Evolutionary conservation across 2,329 filamentous ascomycete species (phyloP).

Genomic region (Nemania sp.): DNA sequence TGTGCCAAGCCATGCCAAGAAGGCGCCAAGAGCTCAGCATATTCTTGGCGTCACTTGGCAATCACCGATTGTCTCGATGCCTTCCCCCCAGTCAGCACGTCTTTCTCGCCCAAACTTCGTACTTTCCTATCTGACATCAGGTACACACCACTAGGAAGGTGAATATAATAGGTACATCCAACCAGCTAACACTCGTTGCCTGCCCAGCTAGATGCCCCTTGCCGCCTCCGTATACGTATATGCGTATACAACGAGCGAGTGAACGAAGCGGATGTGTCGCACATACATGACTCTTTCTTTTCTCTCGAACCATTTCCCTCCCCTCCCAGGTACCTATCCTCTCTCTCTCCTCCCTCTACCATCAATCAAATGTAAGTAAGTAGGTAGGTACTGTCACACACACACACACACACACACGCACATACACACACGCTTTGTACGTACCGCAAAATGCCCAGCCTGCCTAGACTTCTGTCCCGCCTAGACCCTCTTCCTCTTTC

Average conservation of each 20-base stretch:
- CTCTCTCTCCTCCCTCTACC: neutral
- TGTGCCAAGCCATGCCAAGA: slow-evolving; percentile 49
- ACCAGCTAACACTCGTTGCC: too few species aligned
- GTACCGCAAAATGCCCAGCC: slow-evolving; percentile 9
- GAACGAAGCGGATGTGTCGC: slow-evolving; percentile 7
- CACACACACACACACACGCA: neutral
- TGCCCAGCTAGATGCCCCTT: neutral
- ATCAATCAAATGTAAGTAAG: neutral
- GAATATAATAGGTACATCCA: too few species aligned
- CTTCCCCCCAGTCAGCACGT: neutral
- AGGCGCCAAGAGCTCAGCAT: slow-evolving; percentile 41
- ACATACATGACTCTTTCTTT: slow-evolving; percentile 8
- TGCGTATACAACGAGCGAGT: slow-evolving; percentile 16
- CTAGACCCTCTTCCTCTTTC: neutral
- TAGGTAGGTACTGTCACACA: too few species aligned
- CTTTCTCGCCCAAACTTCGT: neutral
- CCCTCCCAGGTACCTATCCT: neutral
- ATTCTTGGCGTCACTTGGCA: slow-evolving; percentile 46
- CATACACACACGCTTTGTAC: too few species aligned
- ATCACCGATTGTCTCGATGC: slow-evolving; percentile 44
- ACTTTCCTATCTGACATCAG: too few species aligned
- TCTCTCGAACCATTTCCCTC: neutral
- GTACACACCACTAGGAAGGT: too few species aligned
- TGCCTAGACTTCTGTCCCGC: slow-evolving; percentile 21
- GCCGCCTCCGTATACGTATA: neutral